A percentile compares a stretch with the other conserved stretches of the same genome.
Conservation (phyloP, 306 rosid species). For the Lablab purpureus region DNA sequence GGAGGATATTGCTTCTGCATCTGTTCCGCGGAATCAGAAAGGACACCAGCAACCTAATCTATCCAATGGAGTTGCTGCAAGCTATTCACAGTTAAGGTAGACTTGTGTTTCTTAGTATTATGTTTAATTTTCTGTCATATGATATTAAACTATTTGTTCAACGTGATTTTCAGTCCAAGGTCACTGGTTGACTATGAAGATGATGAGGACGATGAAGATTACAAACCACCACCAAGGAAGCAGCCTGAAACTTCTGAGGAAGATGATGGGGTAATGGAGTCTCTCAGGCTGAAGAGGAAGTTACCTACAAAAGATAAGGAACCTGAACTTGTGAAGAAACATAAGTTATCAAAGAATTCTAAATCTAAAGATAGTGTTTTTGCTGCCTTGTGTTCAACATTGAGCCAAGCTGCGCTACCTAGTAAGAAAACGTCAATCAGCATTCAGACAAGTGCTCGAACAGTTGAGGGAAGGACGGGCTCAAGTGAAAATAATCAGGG, state of each 20-base stretch:
- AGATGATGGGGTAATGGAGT: slow-evolving; percentile 81
- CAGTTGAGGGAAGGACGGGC: slow-evolving; percentile 57
- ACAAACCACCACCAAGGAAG: slow-evolving; percentile 87
- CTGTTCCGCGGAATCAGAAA: slow-evolving; percentile 60
- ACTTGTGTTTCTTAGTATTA: slow-evolving; percentile 14
- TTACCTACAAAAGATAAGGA: slow-evolving; percentile 70
- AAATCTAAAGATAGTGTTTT: slow-evolving; percentile 78
- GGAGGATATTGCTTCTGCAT: slow-evolving; percentile 85
- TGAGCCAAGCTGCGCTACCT: slow-evolving; percentile 84
- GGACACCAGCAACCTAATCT: slow-evolving; percentile 63
- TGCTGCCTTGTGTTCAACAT: slow-evolving; percentile 76
- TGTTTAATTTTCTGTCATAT: neutral
- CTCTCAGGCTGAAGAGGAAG: slow-evolving; percentile 79
- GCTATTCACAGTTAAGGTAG: slow-evolving; percentile 68
- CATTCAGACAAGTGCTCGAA: slow-evolving; percentile 41
- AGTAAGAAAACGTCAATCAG: slow-evolving; percentile 60
- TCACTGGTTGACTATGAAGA: slow-evolving; percentile 94
- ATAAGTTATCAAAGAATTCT: slow-evolving; percentile 63
- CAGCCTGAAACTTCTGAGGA: slow-evolving; percentile 69
- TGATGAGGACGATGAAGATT: slow-evolving; percentile 94
- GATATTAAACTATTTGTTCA: slow-evolving; percentile 2
- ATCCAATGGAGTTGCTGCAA: slow-evolving; percentile 77
- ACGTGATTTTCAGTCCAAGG: slow-evolving; percentile 61
- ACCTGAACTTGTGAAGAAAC: slow-evolving; percentile 69
- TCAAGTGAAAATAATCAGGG: slow-evolving; percentile 54